Base-by-base conservation (phyloP, 345 rosid species). In the Kandelia obovata region DNA sequence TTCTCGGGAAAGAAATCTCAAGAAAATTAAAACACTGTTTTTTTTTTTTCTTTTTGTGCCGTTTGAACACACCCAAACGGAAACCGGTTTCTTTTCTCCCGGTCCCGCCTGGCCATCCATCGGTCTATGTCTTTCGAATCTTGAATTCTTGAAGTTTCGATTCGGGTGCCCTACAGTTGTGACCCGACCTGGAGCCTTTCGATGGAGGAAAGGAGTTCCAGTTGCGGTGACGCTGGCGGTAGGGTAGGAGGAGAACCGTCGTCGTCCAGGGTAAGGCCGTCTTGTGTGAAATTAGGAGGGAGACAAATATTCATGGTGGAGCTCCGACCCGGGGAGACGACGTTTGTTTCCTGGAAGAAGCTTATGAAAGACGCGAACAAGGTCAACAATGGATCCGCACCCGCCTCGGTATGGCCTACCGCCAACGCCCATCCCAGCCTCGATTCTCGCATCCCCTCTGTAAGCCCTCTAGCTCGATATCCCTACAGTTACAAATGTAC, bases 331-430 rank as follows among this genome's bases (percentile, higher is more conserved):
- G 97, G 86, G 30, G 92, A 89, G 75, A 93, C 98, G 58, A 88
- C 96, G 66, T 78, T 75, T 28, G 91, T 93, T 19, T 93, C 96
- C 7, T 93, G 97, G 96, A 93, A 82, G 85, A 91, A 89, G 87
- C 92, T 93, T 30, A 71, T 84, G 76, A 83, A 84, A 73, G 98
- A 90, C 59, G 86, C 92, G 55, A 77, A 73, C 61, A 88, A 82
- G 68, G 80, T 67, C 62, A 71, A 62, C 71, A 66, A 71, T 30
- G 78, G 80, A 47, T 73, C 85, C 69, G 46, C 72, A 9, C 69
- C 87, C 16, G 60, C 21, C 5, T 71, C 76, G 19, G 88, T 81
- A 62, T 81, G 86, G 67, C 85, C 89, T 69, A 73, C 83, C 31
- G 73, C 55, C 39, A 64, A 74, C 64, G 80, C 85, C 23, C 84